Percentiles rank a stretch among this genome's conserved stretches.
Evolutionary conservation across 106 monocot genomes (phyloP).

Genomic region (Gastrodia elata): DNA sequence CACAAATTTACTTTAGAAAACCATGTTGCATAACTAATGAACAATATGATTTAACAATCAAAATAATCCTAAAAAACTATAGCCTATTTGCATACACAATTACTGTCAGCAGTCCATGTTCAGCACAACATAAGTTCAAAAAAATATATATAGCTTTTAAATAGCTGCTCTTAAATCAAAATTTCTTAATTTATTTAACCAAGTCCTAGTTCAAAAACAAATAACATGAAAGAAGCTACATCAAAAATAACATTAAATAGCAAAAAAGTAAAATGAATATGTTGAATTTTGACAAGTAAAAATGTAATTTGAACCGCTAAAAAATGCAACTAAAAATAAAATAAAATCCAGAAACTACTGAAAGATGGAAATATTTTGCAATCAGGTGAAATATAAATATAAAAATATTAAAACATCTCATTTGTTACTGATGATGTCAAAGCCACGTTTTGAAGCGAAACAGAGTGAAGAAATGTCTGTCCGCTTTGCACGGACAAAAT

Average conservation of each 20-base stretch:
- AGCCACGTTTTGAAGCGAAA: too few relatives aligned
- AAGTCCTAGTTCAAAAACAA: background rate
- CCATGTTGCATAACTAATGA: background rate
- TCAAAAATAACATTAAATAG: background rate
- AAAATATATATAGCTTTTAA: background rate
- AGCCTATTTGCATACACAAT: background rate
- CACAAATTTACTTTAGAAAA: background rate
- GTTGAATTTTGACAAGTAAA: background rate
- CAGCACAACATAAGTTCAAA: background rate
- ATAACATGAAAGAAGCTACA: background rate
- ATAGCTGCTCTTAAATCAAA: background rate
- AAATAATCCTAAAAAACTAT: background rate
- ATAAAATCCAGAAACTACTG: background rate
- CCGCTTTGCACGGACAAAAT: too few relatives aligned
- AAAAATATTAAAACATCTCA: background rate
- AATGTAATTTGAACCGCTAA: background rate
- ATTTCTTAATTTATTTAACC: too few relatives aligned
- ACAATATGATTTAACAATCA: background rate
- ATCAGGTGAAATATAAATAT: background rate
- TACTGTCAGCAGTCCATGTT: background rate
- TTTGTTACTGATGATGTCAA: background rate
- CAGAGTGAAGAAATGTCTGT: too few relatives aligned
- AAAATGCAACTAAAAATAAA: too few relatives aligned
- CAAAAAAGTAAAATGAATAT: background rate
- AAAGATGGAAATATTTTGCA: background rate